phyloP scores from a whole-genome alignment of 805 yeast species.

The Candida cerambycidarum region DNA sequence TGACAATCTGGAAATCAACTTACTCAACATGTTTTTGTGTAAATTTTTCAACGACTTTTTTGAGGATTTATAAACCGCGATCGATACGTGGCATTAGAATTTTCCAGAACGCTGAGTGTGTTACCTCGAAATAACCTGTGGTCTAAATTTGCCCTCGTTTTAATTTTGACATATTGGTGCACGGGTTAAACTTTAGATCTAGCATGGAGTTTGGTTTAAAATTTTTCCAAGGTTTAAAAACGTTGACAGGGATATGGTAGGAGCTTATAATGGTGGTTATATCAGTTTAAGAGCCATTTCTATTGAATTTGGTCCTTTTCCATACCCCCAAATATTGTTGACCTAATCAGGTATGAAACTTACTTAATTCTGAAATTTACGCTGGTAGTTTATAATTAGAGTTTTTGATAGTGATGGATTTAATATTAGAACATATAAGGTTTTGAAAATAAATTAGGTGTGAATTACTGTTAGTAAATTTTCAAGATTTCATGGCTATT shows the following conservation, averaged over 20 bases:
- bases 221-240: too few species aligned
- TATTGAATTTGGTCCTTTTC: not conserved
- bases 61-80: conserved; percentile 2
- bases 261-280: too few species aligned
- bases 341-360: not conserved
- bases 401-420: not conserved
- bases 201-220: too few species aligned
- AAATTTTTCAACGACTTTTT: conserved; percentile 1
- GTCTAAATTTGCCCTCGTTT: too few species aligned
- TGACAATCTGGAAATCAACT: conserved; percentile 4
- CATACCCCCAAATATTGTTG: not conserved
- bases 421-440: too few species aligned
- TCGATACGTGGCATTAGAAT: conserved; percentile 6
- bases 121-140: too few species aligned
- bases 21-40: conserved; percentile 5
- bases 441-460: too few species aligned
- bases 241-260: too few species aligned
- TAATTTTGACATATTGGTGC: too few species aligned
- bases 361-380: not conserved
- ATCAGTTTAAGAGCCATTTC: not conserved
- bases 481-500: too few species aligned
- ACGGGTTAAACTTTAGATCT: too few species aligned
- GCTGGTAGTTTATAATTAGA: not conserved
- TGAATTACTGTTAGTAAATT: too few species aligned
- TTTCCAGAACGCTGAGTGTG: conserved; percentile 5